Base-by-base conservation (phyloP, 2,329 filamentous ascomycete genomes). In the Grosmannia penicillata region DNA sequence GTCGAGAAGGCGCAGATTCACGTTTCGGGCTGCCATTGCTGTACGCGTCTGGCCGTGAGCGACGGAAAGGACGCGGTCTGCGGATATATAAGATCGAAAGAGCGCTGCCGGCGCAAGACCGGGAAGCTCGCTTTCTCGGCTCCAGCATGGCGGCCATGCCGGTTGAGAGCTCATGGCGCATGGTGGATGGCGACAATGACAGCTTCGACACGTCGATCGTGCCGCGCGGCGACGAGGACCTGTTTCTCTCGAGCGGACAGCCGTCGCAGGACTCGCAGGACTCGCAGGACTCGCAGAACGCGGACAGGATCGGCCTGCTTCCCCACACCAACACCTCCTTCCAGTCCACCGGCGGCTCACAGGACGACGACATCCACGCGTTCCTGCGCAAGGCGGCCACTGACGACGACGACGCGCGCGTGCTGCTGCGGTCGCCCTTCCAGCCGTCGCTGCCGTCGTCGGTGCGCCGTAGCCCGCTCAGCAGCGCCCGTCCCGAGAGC, bases 161-260 rank as follows among this genome's bases (percentile, higher is more conserved):
- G 26, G 59, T 71, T 30, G 67, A 70, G 45, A 63, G 65, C 45
- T 75, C 70, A 17, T 75, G 71, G 71, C 70, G 71, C 47, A 62
- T 75, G 56, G 69, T 75, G 11, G 71, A 75, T 41, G 69, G 63
- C 49, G 70, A 74, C 40, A 65, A 74, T 51, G 70, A 75, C 49
- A 73, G 68, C 49, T 75, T 75, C 50, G 70, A 72, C 47, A 72
- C 69, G 6, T 64, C 65, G 9, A 58, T 72, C 38, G 54, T 72
- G 14, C 62, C 65, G 25, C 52, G 65, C 23, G 62, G 65, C 31
- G 57, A 62, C 34, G 36, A 38, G 21, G 54, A 60, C 21, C 45
- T 55, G 19, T 47, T 58, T 36, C 42, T 59, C 2, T 62, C 61
- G 33, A 62, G 61, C 49, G 56, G 60, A 31, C 31, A 38, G 8